Evolutionary conservation across 805 yeast genomes (phyloP).

Genomic region (Wickerhamiella sergipiensis): DNA sequence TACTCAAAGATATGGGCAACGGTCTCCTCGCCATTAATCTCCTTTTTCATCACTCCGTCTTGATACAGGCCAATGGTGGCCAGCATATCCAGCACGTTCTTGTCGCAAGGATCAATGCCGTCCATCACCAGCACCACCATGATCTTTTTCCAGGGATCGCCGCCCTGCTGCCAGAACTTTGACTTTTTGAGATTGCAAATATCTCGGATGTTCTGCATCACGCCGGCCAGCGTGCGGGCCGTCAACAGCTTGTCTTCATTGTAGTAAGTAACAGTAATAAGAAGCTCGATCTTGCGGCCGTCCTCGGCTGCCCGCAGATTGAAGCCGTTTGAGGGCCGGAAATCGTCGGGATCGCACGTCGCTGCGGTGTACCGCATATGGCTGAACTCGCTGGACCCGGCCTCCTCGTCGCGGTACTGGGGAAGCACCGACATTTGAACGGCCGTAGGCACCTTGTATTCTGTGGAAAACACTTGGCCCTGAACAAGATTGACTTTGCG

Average conservation of each 20-base stretch:
- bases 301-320: slow-evolving; percentile 43
- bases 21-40: slow-evolving; percentile 45
- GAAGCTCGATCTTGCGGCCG: slow-evolving; percentile 45
- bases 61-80: slow-evolving; percentile 56
- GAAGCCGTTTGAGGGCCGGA: slow-evolving; percentile 38
- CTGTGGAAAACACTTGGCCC: slow-evolving; percentile 25
- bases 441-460: slow-evolving; percentile 30
- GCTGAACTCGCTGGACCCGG: slow-evolving; percentile 36
- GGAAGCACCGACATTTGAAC: slow-evolving; percentile 26
- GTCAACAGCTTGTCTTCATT: slow-evolving; percentile 51
- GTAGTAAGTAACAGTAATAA: slow-evolving; percentile 52
- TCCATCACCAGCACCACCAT: slow-evolving; percentile 52
- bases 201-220: slow-evolving; percentile 50
- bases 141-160: slow-evolving; percentile 48
- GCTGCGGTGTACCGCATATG: slow-evolving; percentile 54
- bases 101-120: slow-evolving; percentile 53
- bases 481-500: slow-evolving; percentile 27
- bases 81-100: slow-evolving; percentile 45
- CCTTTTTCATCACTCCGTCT: slow-evolving; percentile 49
- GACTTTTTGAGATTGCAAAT: slow-evolving; percentile 36
- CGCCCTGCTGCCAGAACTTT: slow-evolving; percentile 36
- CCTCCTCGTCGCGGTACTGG: slow-evolving; percentile 31
- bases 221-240: slow-evolving; percentile 49
- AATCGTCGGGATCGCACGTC: slow-evolving; percentile 57
- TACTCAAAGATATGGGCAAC: slow-evolving; percentile 55